These are phyloP conservation scores for Stachybotrys elegans DNA, from an alignment of 2,329 filamentous ascomycete species.

Conservation along the genomic window DNA sequence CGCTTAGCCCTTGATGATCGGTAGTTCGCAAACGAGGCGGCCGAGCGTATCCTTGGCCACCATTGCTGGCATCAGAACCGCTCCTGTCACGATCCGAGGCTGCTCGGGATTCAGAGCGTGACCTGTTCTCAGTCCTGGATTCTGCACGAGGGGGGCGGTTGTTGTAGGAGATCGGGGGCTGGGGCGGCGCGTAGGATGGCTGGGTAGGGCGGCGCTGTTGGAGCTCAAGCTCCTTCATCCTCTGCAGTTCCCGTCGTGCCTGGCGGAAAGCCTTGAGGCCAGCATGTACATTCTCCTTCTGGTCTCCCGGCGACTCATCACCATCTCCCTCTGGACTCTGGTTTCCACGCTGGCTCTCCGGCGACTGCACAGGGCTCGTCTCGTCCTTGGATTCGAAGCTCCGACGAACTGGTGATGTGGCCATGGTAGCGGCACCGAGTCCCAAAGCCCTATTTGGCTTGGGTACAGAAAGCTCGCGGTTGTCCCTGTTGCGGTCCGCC, in stretches of 20 bases:
- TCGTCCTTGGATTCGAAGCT: constrained; percentile 15
- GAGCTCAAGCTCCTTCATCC: constrained; percentile 47
- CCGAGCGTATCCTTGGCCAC: constrained; percentile 33
- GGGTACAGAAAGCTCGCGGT: constrained; percentile 32
- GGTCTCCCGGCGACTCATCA: constrained; percentile 24
- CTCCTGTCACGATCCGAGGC: constrained; percentile 46
- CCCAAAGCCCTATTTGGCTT: constrained; percentile 61
- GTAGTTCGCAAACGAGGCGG: constrained; percentile 36
- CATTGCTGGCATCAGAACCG: constrained; percentile 50
- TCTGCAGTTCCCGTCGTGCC: constrained; percentile 51
- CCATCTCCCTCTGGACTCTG: constrained; percentile 12
- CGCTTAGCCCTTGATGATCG: constrained; percentile 23
- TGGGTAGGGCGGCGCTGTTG: constrained; percentile 35
- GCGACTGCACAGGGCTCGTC: background rate
- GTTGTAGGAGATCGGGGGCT: constrained; percentile 35
- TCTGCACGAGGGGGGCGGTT: constrained; percentile 39
- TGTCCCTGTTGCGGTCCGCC: constrained; percentile 37
- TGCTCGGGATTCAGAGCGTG: constrained; percentile 22
- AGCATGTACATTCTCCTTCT: constrained; percentile 39
- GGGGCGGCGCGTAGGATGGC: constrained; percentile 6
- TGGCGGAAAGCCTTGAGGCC: constrained; percentile 54
- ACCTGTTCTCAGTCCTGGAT: constrained; percentile 21
- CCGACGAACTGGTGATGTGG: constrained; percentile 32
- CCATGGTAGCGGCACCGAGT: constrained; percentile 39
- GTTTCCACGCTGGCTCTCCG: constrained; percentile 7